These are phyloP conservation scores for Ganoderma resinaceum DNA, from an alignment of 1,284 basidiomycete genomes.

Conservation along the genomic window DNA sequence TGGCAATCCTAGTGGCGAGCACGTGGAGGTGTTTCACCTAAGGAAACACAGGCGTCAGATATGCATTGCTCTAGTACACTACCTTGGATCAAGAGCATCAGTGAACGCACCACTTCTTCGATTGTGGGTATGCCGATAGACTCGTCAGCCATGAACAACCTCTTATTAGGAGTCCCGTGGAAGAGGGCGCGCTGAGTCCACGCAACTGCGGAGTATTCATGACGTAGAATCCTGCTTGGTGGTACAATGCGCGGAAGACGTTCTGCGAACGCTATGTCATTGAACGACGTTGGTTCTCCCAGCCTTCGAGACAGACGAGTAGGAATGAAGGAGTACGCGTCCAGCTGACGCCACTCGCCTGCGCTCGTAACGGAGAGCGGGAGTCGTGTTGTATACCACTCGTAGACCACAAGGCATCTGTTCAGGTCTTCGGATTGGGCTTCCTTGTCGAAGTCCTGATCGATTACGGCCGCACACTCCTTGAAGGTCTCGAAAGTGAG, in stretches of 20 bases:
- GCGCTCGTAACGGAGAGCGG: slow-evolving; percentile 41
- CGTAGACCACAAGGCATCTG: slow-evolving; percentile 43
- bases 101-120: slow-evolving; percentile 50
- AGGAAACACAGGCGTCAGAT: not conserved
- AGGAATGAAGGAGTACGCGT: slow-evolving; percentile 48
- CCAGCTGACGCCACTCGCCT: slow-evolving; percentile 41
- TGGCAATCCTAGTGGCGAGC: slow-evolving; percentile 38
- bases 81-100: not conserved
- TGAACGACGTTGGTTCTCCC: slow-evolving; percentile 24
- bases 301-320: slow-evolving; percentile 28
- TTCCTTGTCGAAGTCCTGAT: slow-evolving; percentile 11
- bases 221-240: slow-evolving; percentile 45
- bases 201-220: slow-evolving; percentile 45
- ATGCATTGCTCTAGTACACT: not conserved
- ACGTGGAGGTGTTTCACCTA: slow-evolving; percentile 48
- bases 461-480: slow-evolving; percentile 16
- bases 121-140: slow-evolving; percentile 47
- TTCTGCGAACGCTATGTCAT: slow-evolving; percentile 30
- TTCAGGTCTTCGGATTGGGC: not conserved
- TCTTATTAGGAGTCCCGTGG: slow-evolving; percentile 34
- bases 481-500: slow-evolving; percentile 21
- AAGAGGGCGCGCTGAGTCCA: slow-evolving; percentile 54
- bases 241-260: slow-evolving; percentile 42
- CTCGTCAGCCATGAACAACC: slow-evolving; percentile 43
- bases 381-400: slow-evolving; percentile 43